phyloP scores from a whole-genome alignment of 2,329 filamentous ascomycete genomes.

The Sphaceloma murrayae region DNA sequence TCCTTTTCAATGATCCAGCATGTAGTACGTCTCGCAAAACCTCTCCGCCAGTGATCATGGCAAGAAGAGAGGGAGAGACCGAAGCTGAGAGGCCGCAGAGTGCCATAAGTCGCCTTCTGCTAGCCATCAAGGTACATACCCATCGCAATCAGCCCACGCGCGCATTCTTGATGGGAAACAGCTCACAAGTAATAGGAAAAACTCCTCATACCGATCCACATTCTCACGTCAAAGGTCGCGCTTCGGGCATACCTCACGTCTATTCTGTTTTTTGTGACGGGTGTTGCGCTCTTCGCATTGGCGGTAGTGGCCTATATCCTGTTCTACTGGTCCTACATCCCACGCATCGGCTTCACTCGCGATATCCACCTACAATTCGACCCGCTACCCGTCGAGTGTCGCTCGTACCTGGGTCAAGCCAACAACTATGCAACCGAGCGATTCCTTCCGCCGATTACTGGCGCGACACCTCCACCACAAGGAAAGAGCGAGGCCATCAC shows the following conservation, averaged over 20 bases:
- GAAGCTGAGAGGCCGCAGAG: slow-evolving; percentile 4
- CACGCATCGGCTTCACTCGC: slow-evolving; percentile 53
- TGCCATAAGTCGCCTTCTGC: background rate
- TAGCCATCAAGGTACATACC: slow-evolving; percentile 2
- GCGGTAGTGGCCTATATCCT: slow-evolving; percentile 53
- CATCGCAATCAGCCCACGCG: no score
- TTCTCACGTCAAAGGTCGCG: slow-evolving; percentile 52
- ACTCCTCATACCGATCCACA: slow-evolving; percentile 44
- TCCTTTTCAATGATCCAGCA: slow-evolving; percentile 10
- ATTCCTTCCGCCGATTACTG: background rate
- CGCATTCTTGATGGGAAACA: no score
- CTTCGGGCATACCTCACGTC: slow-evolving; percentile 55
- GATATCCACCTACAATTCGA: slow-evolving; percentile 58
- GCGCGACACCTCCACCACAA: slow-evolving; percentile 2
- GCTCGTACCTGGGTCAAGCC: slow-evolving; percentile 1
- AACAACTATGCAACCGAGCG: background rate
- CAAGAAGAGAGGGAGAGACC: slow-evolving; percentile 6
- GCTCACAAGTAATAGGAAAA: slow-evolving; percentile 45
- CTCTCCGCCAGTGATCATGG: slow-evolving; percentile 15
- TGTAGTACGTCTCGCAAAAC: slow-evolving; percentile 1
- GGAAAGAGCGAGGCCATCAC: slow-evolving; percentile 7
- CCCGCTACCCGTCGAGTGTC: slow-evolving; percentile 26
- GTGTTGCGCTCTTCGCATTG: slow-evolving; percentile 46
- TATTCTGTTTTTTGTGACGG: slow-evolving; percentile 44
- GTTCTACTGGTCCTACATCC: slow-evolving; percentile 62